Evolutionary conservation across 306 rosid species (phyloP).

Genomic region (Macrotyloma uniflorum): DNA sequence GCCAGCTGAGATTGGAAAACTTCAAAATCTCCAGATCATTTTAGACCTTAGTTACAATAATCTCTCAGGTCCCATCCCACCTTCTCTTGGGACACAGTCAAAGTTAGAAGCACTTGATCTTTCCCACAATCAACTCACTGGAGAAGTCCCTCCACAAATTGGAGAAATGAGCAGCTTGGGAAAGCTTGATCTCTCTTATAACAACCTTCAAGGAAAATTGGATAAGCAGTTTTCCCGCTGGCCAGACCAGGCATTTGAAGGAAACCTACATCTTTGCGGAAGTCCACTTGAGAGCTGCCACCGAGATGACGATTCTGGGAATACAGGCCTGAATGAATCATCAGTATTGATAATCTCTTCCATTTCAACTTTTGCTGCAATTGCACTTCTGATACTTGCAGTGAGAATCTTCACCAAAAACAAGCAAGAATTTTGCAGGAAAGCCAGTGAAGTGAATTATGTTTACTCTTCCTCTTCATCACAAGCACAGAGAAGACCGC

Average conservation of each 20-base stretch:
- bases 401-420: slow-evolving; percentile 52
- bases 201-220: slow-evolving; percentile 72
- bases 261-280: slow-evolving; percentile 79
- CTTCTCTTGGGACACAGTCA: slow-evolving; percentile 55
- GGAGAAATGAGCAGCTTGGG: slow-evolving; percentile 89
- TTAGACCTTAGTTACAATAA: slow-evolving; percentile 85
- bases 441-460: slow-evolving; percentile 59
- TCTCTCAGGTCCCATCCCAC: slow-evolving; percentile 76
- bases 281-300: slow-evolving; percentile 65
- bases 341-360: slow-evolving; percentile 65
- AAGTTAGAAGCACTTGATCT: slow-evolving; percentile 88
- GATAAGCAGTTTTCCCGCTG: slow-evolving; percentile 69
- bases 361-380: slow-evolving; percentile 67
- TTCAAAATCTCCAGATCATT: slow-evolving; percentile 84
- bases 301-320: slow-evolving; percentile 18
- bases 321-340: slow-evolving; percentile 52
- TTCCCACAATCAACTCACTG: slow-evolving; percentile 80
- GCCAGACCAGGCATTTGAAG: slow-evolving; percentile 69
- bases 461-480: slow-evolving; percentile 76
- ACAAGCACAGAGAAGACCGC: slow-evolving; percentile 62
- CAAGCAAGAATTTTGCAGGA: slow-evolving; percentile 50
- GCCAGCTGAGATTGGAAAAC: slow-evolving; percentile 74
- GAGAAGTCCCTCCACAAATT: slow-evolving; percentile 73
- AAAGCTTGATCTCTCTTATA: slow-evolving; percentile 83
- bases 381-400: slow-evolving; percentile 60